Evolutionary conservation across 805 yeast species (phyloP).

Genomic region (Maudiozyma pseudohumilis): DNA sequence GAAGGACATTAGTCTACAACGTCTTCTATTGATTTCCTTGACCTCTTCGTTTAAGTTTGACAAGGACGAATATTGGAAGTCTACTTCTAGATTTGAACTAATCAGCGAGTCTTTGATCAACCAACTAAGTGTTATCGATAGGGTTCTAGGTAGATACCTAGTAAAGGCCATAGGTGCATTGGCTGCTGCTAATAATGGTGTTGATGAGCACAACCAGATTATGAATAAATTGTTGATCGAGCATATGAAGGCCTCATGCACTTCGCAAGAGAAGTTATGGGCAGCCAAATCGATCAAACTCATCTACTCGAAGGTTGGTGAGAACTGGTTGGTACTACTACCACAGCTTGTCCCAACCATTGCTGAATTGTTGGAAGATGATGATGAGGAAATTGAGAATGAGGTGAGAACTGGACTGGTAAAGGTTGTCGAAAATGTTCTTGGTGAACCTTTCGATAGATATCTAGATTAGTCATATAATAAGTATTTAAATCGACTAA

Average conservation of each 20-base stretch:
- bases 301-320: conserved; percentile 86
- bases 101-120: conserved; percentile 51
- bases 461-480: conserved; percentile 38
- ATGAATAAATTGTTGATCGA: conserved; percentile 54
- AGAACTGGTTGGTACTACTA: conserved; percentile 80
- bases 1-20: conserved; percentile 48
- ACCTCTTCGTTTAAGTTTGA: conserved; percentile 79
- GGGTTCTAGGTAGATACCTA: conserved; percentile 65
- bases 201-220: conserved; percentile 62
- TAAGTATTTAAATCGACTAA: not conserved
- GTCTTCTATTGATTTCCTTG: conserved; percentile 63
- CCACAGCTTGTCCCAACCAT: conserved; percentile 94
- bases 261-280: conserved; percentile 60
- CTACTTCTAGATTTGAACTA: conserved; percentile 71
- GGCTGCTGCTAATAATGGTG: conserved; percentile 58
- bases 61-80: conserved; percentile 91
- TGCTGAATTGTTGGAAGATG: conserved; percentile 93
- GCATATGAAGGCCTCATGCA: conserved; percentile 57
- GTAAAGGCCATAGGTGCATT: conserved; percentile 73
- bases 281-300: conserved; percentile 69
- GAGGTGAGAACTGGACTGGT: conserved; percentile 88
- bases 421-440: conserved; percentile 79
- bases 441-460: conserved; percentile 91
- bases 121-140: conserved; percentile 63
- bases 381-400: conserved; percentile 83